A percentile compares a stretch with the other conserved stretches of the same genome.
Evolutionary conservation across 768 basidiomycete species (phyloP).

Genomic region (Favolaschia claudopus): DNA sequence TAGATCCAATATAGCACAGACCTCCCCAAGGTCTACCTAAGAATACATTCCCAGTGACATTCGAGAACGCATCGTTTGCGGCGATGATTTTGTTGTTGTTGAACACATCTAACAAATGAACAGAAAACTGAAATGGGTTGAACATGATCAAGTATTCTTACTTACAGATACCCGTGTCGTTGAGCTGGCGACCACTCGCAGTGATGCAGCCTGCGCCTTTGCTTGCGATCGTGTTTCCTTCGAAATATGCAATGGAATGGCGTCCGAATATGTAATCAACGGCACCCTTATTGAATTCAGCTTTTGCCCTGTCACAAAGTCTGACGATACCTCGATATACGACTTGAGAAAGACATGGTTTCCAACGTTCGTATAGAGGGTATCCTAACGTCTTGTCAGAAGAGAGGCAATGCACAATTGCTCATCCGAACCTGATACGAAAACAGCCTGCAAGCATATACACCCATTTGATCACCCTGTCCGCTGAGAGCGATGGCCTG

Average conservation of each 20-base stretch:
- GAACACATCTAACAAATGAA: conserved; percentile 29
- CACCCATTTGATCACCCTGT: conserved; percentile 28
- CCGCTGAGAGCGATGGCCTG: conserved; percentile 37
- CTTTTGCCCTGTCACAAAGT: too few species aligned
- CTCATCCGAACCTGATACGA: conserved; percentile 33
- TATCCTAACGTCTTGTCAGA: too few species aligned
- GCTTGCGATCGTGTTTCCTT: conserved; percentile 35
- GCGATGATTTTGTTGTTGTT: conserved; percentile 31
- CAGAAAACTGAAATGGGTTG: too few species aligned
- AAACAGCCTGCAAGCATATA: conserved; percentile 23
- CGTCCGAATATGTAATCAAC: conserved; percentile 40
- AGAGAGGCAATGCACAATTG: too few species aligned
- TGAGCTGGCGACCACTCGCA: conserved; percentile 33
- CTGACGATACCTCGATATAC: conserved; percentile 34
- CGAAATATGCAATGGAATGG: conserved; percentile 35
- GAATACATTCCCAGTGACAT: conserved; percentile 29
- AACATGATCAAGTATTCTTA: neutral
- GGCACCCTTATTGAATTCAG: conserved; percentile 22
- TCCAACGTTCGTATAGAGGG: conserved; percentile 33
- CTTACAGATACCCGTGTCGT: conserved; percentile 37
- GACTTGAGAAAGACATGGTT: conserved; percentile 33
- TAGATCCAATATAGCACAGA: conserved; percentile 17
- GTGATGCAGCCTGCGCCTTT: conserved; percentile 34
- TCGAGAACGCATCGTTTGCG: conserved; percentile 27
- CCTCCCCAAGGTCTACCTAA: conserved; percentile 40